Evolutionary conservation across 1,139 yeast species (phyloP), one percentile per base, ranked within the genome.

Genomic region (Zygoascus sp.): DNA sequence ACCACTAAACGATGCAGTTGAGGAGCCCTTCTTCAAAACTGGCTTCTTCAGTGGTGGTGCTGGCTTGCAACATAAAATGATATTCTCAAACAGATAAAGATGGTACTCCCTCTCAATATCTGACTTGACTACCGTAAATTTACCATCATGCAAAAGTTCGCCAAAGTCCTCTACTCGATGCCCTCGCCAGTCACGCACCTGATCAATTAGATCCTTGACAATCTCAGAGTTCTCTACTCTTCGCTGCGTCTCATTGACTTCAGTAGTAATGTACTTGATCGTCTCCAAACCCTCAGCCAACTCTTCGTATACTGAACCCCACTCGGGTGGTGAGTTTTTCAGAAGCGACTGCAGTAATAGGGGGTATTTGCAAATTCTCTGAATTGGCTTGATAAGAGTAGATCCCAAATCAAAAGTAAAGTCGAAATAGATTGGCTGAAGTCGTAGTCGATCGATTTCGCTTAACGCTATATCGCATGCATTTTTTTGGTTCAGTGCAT

Each of bases 141-240:
- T 70, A 46, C 92, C 95, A 59, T 82, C 87, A 61, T 81, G 80
- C 44, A 90, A 67, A 48, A 92, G 74, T 51, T 86, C 95, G 23
- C 99, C 98, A 66, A 89, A 88, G 56, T 82, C 86, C 51, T 75
- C 76, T 45, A 86, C 71, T 53, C 81, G 81, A 65, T 88, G 90
- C n/a, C 97, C 97, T 57, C 90, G 79, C 98, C 98, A 92, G 65
- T 90, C 95, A 36, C 76, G 73, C 10, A 90, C 94, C 50, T 92
- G 75, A 36, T 80, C 85, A 47, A 77, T 74, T 40, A 92, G 72
- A 48, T 82, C 84, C 55, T 78, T 80, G 42, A 86, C 73, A 41
- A 80, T 76, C 50, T 81, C 85, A 40, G 81, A 78, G 65, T 92
- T 94, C 63, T 92, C 98, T 1, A 95, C 83, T 55, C 89, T 75